Conservation (phyloP, 257 asterid species). For the Solanum lycopersicoides region DNA sequence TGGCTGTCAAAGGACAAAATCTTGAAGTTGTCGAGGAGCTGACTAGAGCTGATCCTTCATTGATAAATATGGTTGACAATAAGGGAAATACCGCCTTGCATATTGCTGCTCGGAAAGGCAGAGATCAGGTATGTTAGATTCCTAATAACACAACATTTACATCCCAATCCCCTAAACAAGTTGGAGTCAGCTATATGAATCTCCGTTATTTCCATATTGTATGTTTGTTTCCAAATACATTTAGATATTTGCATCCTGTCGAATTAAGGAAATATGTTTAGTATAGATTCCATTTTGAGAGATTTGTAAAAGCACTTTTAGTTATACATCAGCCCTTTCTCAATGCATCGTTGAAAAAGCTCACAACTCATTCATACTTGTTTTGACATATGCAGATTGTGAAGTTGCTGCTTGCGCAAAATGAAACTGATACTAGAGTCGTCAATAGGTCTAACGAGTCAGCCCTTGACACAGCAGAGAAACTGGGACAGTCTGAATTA, state of each 20-base stretch:
- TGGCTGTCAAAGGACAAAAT: conserved; percentile 47
- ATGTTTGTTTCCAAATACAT: not conserved
- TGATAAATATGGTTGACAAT: conserved; percentile 28
- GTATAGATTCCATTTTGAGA: not conserved
- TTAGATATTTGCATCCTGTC: not conserved
- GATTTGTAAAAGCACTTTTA: not conserved
- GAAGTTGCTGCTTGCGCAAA: conserved; percentile 17
- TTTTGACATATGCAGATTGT: conserved; percentile 24
- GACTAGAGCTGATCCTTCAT: conserved; percentile 16
- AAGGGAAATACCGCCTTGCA: conserved; percentile 37
- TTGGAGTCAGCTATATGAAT: not conserved
- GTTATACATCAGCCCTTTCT: not conserved
- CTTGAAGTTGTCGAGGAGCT: conserved; percentile 32
- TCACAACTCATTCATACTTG: not conserved
- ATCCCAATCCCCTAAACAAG: not conserved
- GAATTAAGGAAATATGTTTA: not conserved
- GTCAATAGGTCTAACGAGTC: conserved; percentile 30
- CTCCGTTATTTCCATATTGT: not conserved
- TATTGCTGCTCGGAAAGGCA: conserved; percentile 31
- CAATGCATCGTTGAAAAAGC: not conserved
- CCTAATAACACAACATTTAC: not conserved
- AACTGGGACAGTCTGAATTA: conserved; percentile 13
- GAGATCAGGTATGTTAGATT: conserved; percentile 12
- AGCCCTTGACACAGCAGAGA: conserved; percentile 31
- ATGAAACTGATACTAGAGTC: conserved; percentile 10